Evolutionary conservation across 2,329 filamentous ascomycete species (phyloP).

Genomic region (Colletotrichum gigasporum): DNA sequence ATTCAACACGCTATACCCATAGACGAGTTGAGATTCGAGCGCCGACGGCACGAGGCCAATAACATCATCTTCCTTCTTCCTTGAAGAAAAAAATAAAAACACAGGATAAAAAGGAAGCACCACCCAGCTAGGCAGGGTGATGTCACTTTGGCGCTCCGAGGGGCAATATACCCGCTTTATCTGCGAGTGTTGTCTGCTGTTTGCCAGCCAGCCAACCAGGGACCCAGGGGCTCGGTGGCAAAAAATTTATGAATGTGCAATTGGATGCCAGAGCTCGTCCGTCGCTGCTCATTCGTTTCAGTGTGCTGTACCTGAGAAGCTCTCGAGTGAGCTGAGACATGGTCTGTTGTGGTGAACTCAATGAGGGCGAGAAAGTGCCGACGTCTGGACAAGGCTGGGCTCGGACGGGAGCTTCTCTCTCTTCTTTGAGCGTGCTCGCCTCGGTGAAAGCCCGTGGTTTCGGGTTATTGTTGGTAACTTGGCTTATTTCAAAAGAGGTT

Average conservation of each 20-base stretch:
- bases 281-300: not conserved
- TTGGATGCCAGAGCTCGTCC: not conserved
- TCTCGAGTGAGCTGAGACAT: slow-evolving; percentile 5
- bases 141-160: slow-evolving; percentile 10
- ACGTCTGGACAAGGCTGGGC: slow-evolving; percentile 7
- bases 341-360: not conserved
- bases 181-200: slow-evolving; percentile 23
- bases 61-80: not conserved
- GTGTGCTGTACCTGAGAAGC: not conserved
- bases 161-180: slow-evolving; percentile 14
- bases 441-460: slow-evolving; percentile 29
- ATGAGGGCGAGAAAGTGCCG: not conserved
- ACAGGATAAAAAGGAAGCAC: slow-evolving; percentile 12
- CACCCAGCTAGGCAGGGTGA: slow-evolving; percentile 5
- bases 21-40: not conserved
- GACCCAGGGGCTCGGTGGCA: not conserved
- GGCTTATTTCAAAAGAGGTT: slow-evolving; percentile 21
- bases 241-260: not conserved
- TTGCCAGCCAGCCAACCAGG: slow-evolving; percentile 9
- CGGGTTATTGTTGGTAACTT: slow-evolving; percentile 11
- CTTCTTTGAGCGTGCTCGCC: slow-evolving; percentile 11
- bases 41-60: not conserved
- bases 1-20: not conserved
- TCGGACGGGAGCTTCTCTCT: not conserved
- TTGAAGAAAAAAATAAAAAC: slow-evolving; percentile 7